Percentiles rank a stretch among this genome's conserved stretches.
Conservation (phyloP, 352 stramenopile species). For the Phytophthora citricola region DNA sequence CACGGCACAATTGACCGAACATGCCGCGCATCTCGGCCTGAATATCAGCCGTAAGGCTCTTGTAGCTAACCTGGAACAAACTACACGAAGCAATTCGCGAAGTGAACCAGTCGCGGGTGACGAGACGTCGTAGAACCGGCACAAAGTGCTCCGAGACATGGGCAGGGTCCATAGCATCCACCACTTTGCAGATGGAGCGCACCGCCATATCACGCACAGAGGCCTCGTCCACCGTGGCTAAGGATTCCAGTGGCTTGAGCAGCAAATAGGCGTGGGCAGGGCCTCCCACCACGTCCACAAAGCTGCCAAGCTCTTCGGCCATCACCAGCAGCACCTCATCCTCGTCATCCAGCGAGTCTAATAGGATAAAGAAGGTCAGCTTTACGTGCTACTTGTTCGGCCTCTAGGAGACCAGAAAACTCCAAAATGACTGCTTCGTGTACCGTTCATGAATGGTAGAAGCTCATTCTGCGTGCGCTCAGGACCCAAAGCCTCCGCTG, state of each 20-base stretch:
- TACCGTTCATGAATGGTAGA: conserved; percentile 97
- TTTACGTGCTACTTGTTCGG: background rate
- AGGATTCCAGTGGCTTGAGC: conserved; percentile 94
- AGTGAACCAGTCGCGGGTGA: conserved; percentile 95
- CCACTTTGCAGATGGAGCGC: conserved; percentile 89
- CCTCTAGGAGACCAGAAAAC: background rate
- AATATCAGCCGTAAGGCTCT: conserved; percentile 56
- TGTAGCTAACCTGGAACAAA: conserved; percentile 83
- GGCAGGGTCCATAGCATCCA: conserved; percentile 84
- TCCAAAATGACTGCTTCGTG: conserved; percentile 4
- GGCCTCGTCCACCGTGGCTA: conserved; percentile 95
- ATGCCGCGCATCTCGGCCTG: conserved; percentile 89
- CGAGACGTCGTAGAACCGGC: conserved; percentile 93
- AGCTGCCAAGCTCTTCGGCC: conserved; percentile 92
- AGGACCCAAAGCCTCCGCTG: conserved; percentile 88
- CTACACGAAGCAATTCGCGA: conserved; percentile 87
- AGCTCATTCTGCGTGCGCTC: conserved; percentile 95
- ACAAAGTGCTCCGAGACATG: conserved; percentile 93
- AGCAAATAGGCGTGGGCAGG: conserved; percentile 87
- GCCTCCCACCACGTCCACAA: conserved; percentile 93
- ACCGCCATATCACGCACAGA: conserved; percentile 94
- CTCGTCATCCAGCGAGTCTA: conserved; percentile 97
- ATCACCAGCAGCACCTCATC: conserved; percentile 97
- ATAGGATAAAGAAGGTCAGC: conserved; percentile 16
- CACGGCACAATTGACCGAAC: conserved; percentile 94